Conservation (phyloP, 148 eudicot genomes). For the Rhododendron molle region DNA sequence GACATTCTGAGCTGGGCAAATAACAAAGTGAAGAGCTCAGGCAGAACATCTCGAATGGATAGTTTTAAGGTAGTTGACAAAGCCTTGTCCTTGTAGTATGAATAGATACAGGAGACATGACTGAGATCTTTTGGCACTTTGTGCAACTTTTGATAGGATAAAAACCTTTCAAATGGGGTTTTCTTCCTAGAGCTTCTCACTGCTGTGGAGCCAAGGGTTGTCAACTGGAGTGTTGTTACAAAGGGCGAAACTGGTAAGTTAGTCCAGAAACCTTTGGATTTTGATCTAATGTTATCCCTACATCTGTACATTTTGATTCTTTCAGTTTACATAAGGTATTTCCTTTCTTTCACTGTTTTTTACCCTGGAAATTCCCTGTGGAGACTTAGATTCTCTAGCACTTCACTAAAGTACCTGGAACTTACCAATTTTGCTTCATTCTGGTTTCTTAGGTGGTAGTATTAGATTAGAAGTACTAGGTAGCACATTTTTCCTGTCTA, state of each 20-base stretch:
- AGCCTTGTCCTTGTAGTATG: background rate
- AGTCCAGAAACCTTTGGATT: background rate
- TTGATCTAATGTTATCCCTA: background rate
- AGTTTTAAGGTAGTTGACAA: conserved; percentile 61
- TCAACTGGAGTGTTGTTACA: conserved; percentile 84
- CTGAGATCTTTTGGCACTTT: conserved; percentile 5
- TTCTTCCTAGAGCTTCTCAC: conserved; percentile 89
- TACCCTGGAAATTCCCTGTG: background rate
- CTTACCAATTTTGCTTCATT: conserved; percentile 3
- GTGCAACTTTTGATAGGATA: conserved; percentile 48
- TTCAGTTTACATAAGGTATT: background rate
- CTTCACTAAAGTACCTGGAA: background rate
- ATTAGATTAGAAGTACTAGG: background rate
- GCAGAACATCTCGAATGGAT: conserved; percentile 65
- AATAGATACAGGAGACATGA: background rate
- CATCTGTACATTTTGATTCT: background rate
- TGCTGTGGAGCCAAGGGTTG: conserved; percentile 90
- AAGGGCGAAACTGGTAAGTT: conserved; percentile 73
- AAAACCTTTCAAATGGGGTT: conserved; percentile 64
- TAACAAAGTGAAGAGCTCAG: conserved; percentile 54
- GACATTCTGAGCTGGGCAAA: conserved; percentile 91
- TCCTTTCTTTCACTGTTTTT: background rate
- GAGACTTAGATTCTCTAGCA: background rate
- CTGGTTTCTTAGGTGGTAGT: background rate
- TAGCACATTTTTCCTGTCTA: background rate